Evolutionary conservation across 495 filamentous ascomycete species (phyloP), one percentile per base, ranked within the genome.

Genomic region (Pseudomonodictys pantanalensis): DNA sequence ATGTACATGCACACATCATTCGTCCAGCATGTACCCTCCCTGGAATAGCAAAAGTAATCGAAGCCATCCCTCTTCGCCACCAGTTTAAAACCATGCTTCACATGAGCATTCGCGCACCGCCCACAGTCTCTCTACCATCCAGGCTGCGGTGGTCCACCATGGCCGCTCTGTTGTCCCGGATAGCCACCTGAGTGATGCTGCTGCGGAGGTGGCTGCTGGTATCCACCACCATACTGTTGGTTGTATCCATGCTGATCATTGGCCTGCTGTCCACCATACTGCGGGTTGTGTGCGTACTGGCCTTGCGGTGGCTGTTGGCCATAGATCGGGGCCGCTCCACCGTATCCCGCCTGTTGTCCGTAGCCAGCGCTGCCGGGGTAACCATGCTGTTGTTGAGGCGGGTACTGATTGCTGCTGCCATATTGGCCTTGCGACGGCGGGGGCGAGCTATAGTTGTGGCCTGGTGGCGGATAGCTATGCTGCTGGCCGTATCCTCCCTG

Each of bases 401-500:
- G 38, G 38, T 55, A 43, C 11, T 55, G 52, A 45, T 43, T 43
- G 38, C 41, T 35, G 23, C 52, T 39, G 5, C 38, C 33, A 9
- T 22, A 20, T 9, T 39, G 28, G 49, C 49, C 49, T 12, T 17
- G 8, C 5, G 47, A 20, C 25, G 49, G 29, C n/a, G 29, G 17
- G 3, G 49, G 29, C 29, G 15, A n/a, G 1, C 41, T 43, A 25
- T 56, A 56, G 9, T 53, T 35, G 25, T 49, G 46, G 6, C 46
- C 50, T 26, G 53, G 41, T 32, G 44, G 38, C 6, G 62, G 56
- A 30, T 66, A 62, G 18, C 48, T 54, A 26, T 10, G 20, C 32
- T 62, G 57, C 48, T 58, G 62, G 11, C 44, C 56, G 35, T 64
- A 62, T n/a, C 53, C 53, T 2, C 52, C 60, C 26, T 56, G 25